Percentiles rank a stretch among this genome's conserved stretches.
phyloP scores from a whole-genome alignment of 2,329 filamentous ascomycete species.

The Penicillium griseofulvum region DNA sequence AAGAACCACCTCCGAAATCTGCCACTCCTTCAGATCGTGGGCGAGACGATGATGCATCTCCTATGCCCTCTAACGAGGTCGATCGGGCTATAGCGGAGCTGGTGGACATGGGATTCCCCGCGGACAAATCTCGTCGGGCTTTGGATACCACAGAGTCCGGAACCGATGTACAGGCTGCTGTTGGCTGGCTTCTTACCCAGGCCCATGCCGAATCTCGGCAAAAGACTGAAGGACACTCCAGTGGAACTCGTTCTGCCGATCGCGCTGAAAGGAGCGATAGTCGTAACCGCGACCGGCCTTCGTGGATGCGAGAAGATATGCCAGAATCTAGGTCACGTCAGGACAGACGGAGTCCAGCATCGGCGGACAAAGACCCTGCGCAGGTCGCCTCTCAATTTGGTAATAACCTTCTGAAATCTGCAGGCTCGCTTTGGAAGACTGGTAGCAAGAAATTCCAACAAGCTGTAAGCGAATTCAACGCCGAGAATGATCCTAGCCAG shows the following conservation, averaged over 20 bases:
- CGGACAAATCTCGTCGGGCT: conserved; percentile 77
- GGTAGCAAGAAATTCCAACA: conserved; percentile 90
- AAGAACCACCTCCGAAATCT: conserved; percentile 28
- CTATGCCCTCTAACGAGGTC: conserved; percentile 51
- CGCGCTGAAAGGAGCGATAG: conserved; percentile 27
- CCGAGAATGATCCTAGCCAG: conserved; percentile 71
- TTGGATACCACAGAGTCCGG: conserved; percentile 77
- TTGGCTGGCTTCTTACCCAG: conserved; percentile 85
- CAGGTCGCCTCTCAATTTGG: conserved; percentile 81
- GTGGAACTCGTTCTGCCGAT: conserved; percentile 15
- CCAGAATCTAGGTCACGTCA: conserved; percentile 25
- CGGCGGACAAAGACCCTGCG: conserved; percentile 68
- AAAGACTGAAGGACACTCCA: conserved; percentile 51
- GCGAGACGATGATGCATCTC: conserved; percentile 18
- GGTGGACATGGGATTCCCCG: conserved; percentile 90
- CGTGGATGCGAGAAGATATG: conserved; percentile 62
- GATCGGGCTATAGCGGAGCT: conserved; percentile 83
- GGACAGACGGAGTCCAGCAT: conserved; percentile 40
- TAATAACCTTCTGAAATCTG: conserved; percentile 83
- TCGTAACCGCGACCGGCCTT: conserved; percentile 44
- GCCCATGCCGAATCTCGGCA: conserved; percentile 81
- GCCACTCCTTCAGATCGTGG: conserved; percentile 10
- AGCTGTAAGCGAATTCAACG: conserved; percentile 80
- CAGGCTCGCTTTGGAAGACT: conserved; percentile 92
- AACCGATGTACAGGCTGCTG: conserved; percentile 77